Base-by-base conservation (phyloP, 2,329 filamentous ascomycete species). In the Trichoderma afroharzianum region DNA sequence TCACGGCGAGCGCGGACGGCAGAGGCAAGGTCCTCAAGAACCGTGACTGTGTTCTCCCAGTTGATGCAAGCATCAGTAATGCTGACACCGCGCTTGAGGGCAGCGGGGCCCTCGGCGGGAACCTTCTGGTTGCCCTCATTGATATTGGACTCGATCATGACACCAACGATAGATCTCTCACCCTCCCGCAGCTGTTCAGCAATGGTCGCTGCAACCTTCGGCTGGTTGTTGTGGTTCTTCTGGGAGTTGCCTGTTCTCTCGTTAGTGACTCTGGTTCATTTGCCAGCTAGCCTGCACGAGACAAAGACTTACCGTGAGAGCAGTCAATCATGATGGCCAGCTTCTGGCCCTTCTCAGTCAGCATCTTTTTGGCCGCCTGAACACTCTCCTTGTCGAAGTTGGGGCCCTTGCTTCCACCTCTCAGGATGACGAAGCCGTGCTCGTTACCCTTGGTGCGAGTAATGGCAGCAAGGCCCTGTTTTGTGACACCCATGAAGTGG, bases 121-220 rank as follows among this genome's bases (percentile, higher is more conserved):
- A 97, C 93, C 85, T 97, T 97, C 80, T 94, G 92, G 86, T 91
- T 93, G 75, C 90, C 88, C 84, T 97, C 96, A 82, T 95, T 90
- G 86, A 98, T 95, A 84, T 98, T 95, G 79, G 94, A 97, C 86
- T 99, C 95, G 77, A 99, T 97, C 95, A 99, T 99, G 79, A 98
- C 94, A 80, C 95, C 96, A 75, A 98, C 89, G 77, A 99, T 97
- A 75, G 90, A 91, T 72, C 89, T 91, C 85, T 99, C 93, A 72
- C 95, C 95, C 75, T 92, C 91, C 66, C 92, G 90, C 74, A 99
- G 87, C 85, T 99, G 95, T 69, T 97, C 93, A 36, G 88, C 92
- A 73, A 99, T 85, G 67, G 87, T 87, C 81, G 92, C 89, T 74
- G 95, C 94, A 58, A 98, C 95, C 84, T 95, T 92, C 78, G 96